Evolutionary conservation across 148 eudicot species (phyloP).

Genomic region (Drosera capensis): DNA sequence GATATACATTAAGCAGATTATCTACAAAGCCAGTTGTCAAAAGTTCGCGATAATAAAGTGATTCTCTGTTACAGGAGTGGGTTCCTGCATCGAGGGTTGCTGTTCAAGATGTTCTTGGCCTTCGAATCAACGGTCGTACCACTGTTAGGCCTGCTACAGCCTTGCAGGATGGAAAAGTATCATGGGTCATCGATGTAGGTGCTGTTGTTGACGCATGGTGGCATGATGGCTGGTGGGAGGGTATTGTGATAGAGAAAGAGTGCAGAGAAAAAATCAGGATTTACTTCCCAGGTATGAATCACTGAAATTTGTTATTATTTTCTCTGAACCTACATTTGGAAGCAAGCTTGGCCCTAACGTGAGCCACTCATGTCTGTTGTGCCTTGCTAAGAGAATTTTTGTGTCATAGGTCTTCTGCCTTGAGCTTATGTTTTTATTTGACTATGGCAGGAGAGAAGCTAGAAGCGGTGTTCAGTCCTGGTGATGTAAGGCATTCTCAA

Average conservation of each 20-base stretch:
- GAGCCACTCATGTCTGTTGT: neutral
- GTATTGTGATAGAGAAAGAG: constrained; percentile 46
- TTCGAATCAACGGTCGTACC: constrained; percentile 47
- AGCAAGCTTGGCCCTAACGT: too few species aligned
- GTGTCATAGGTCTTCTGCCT: neutral
- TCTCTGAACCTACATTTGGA: too few species aligned
- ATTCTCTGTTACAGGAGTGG: constrained; percentile 56
- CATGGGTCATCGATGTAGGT: constrained; percentile 26
- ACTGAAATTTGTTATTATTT: neutral
- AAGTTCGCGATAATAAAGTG: too few species aligned
- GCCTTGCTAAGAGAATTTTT: neutral
- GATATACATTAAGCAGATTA: too few species aligned
- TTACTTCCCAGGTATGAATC: constrained; percentile 55
- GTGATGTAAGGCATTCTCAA: constrained; percentile 52
- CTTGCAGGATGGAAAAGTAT: constrained; percentile 7
- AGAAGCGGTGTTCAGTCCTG: constrained; percentile 16
- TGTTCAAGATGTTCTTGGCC: constrained; percentile 36
- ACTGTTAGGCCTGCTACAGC: constrained; percentile 37
- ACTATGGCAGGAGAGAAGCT: constrained; percentile 46
- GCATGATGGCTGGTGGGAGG: constrained; percentile 98
- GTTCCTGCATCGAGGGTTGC: constrained; percentile 46
- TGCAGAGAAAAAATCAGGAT: constrained; percentile 31
- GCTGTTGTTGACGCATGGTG: constrained; percentile 75
- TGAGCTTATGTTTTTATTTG: neutral
- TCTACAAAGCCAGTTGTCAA: too few species aligned